Conservation (phyloP, 2,329 filamentous ascomycete species). For the Diplodia sapinea region DNA sequence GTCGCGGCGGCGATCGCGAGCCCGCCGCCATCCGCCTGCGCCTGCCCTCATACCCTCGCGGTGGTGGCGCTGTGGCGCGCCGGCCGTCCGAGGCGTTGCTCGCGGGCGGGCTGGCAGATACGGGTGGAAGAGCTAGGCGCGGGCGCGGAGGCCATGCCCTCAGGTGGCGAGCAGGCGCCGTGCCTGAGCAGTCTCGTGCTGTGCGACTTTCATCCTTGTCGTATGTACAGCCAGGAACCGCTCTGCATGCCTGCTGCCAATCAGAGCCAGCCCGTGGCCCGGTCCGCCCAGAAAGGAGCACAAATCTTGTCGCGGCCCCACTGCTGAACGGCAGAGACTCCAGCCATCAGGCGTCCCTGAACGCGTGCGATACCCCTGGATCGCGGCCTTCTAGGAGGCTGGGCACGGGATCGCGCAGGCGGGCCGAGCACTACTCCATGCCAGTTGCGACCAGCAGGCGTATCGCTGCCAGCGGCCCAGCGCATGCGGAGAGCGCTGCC, state of each 20-base stretch:
- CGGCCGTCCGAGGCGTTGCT: neutral
- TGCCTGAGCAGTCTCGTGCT: constrained; percentile 29
- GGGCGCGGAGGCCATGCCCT: constrained; percentile 2
- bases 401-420: constrained; percentile 20
- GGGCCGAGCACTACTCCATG: constrained; percentile 19
- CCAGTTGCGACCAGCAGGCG: neutral
- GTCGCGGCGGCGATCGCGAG: constrained; percentile 13
- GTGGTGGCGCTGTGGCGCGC: neutral
- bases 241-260: constrained; percentile 19
- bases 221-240: constrained; percentile 23
- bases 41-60: constrained; percentile 11
- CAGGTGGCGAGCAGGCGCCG: constrained; percentile 26
- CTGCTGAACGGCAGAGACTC: constrained; percentile 11
- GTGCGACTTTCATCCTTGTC: constrained; percentile 15
- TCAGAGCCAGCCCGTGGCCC: constrained; percentile 12
- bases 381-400: constrained; percentile 18
- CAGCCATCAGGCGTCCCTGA: constrained; percentile 24
- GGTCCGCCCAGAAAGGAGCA: constrained; percentile 23
- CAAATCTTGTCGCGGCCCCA: constrained; percentile 22
- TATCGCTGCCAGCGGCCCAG: neutral
- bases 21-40: constrained; percentile 8
- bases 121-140: neutral
- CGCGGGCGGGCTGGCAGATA: neutral
- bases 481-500: neutral
- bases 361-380: constrained; percentile 20